These are phyloP conservation scores for Apiotrichum veenhuisii DNA, from an alignment of 1,284 basidiomycete genomes.

Conservation along the genomic window DNA sequence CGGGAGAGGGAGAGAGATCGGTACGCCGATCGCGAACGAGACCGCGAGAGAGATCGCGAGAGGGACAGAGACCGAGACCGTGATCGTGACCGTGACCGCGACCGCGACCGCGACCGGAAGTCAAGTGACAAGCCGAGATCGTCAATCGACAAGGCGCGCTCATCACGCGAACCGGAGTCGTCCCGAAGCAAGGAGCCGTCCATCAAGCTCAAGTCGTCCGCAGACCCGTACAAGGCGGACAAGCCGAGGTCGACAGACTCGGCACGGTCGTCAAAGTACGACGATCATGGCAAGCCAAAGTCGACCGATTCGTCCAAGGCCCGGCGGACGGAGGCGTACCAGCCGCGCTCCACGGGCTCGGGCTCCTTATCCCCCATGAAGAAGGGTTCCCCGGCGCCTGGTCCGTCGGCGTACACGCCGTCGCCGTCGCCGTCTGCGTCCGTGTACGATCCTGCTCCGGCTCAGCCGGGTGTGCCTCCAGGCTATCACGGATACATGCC, in stretches of 20 bases:
- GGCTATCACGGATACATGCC: slow-evolving; percentile 31
- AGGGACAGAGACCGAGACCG: too few relatives aligned
- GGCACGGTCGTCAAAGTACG: not conserved
- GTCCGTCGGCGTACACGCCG: not conserved
- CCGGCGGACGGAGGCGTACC: not conserved
- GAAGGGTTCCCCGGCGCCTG: not conserved
- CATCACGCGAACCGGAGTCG: not conserved
- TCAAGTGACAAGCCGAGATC: not conserved
- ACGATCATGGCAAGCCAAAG: not conserved
- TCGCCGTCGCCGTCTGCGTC: slow-evolving; percentile 7
- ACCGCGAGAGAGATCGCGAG: too few relatives aligned
- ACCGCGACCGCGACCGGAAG: not conserved
- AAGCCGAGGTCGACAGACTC: slow-evolving; percentile 4
- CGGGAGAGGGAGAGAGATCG: too few relatives aligned
- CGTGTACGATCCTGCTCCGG: not conserved
- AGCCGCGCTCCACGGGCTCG: not conserved
- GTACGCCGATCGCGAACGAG: not conserved
- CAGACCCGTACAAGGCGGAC: slow-evolving; percentile 1
- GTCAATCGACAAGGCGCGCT: not conserved
- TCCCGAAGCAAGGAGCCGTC: not conserved
- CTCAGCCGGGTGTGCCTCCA: slow-evolving; percentile 1
- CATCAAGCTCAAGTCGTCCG: slow-evolving; percentile 6
- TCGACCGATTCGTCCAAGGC: slow-evolving; percentile 5
- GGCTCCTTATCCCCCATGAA: slow-evolving; percentile 2
- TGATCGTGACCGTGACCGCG: not conserved